phyloP scores from a whole-genome alignment of 805 yeast genomes.

The Lipomyces yamanashiensis region DNA sequence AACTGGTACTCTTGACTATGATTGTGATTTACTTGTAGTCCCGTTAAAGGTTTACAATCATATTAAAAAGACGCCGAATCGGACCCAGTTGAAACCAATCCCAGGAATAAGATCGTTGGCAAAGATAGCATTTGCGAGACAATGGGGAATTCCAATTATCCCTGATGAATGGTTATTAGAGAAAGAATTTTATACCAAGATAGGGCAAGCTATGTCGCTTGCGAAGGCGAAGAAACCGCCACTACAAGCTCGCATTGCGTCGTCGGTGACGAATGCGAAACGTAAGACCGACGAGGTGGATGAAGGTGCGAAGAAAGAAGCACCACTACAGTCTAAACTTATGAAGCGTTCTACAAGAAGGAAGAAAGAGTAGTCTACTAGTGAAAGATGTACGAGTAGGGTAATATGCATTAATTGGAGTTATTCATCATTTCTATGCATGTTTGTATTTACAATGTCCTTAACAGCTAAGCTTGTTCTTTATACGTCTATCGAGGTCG shows the following conservation, averaged over 20 bases:
- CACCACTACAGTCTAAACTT: neutral
- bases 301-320: neutral
- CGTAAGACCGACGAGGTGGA: neutral
- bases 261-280: neutral
- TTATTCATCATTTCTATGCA: neutral
- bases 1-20: slow-evolving; percentile 54
- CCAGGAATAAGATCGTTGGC: slow-evolving; percentile 26
- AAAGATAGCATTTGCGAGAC: slow-evolving; percentile 44
- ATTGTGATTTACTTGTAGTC: slow-evolving; percentile 59
- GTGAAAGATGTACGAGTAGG: neutral
- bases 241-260: neutral
- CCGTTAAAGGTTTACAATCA: slow-evolving; percentile 26
- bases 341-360: neutral
- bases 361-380: neutral
- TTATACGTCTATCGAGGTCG: neutral
- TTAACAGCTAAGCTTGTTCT: neutral
- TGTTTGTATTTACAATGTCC: neutral
- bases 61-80: neutral
- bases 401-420: neutral
- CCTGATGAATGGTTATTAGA: slow-evolving; percentile 46
- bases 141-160: slow-evolving; percentile 49
- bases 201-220: neutral
- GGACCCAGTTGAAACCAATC: slow-evolving; percentile 5
- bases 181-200: neutral
- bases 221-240: slow-evolving; percentile 2